Percentiles rank a stretch among this genome's conserved stretches.
phyloP scores from a whole-genome alignment of 768 basidiomycete species.

The Boletus tomentosulus region DNA sequence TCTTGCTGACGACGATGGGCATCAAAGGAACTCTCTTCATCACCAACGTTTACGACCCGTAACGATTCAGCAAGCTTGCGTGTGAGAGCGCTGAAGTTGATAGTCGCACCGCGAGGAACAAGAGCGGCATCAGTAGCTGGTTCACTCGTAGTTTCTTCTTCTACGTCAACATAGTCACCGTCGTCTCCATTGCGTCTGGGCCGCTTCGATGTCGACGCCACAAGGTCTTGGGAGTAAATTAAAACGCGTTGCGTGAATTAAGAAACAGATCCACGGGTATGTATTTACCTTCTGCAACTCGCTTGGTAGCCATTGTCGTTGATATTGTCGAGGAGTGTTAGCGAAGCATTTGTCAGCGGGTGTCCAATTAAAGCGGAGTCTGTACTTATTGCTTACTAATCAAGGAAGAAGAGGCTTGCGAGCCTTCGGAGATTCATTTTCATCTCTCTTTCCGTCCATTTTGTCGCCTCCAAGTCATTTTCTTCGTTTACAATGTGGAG shows the following conservation, averaged over 20 bases:
- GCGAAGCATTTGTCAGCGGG: slow-evolving; percentile 25
- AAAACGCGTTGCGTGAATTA: neutral
- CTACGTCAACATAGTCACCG: slow-evolving; percentile 56
- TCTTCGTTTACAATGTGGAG: slow-evolving; percentile 69
- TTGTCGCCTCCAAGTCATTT: slow-evolving; percentile 16
- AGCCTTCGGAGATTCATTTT: slow-evolving; percentile 34
- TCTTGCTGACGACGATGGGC: slow-evolving; percentile 71
- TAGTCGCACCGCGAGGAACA: slow-evolving; percentile 71
- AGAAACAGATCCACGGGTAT: neutral
- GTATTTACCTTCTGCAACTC: slow-evolving; percentile 36
- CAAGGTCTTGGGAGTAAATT: slow-evolving; percentile 14
- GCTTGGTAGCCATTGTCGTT: slow-evolving; percentile 36
- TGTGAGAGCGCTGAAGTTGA: slow-evolving; percentile 81
- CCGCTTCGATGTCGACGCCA: slow-evolving; percentile 34
- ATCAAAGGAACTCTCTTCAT: slow-evolving; percentile 52
- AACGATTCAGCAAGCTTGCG: slow-evolving; percentile 70
- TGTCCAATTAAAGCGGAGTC: slow-evolving; percentile 32
- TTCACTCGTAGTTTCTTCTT: slow-evolving; percentile 47
- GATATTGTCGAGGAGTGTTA: neutral
- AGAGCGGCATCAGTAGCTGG: slow-evolving; percentile 35
- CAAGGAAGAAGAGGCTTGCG: neutral
- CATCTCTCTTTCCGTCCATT: slow-evolving; percentile 17
- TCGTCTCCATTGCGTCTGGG: slow-evolving; percentile 43
- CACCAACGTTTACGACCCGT: slow-evolving; percentile 35
- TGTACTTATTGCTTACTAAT: slow-evolving; percentile 18